Base-by-base conservation (phyloP, 495 filamentous ascomycete species). In the Aspergillus nidulans region DNA sequence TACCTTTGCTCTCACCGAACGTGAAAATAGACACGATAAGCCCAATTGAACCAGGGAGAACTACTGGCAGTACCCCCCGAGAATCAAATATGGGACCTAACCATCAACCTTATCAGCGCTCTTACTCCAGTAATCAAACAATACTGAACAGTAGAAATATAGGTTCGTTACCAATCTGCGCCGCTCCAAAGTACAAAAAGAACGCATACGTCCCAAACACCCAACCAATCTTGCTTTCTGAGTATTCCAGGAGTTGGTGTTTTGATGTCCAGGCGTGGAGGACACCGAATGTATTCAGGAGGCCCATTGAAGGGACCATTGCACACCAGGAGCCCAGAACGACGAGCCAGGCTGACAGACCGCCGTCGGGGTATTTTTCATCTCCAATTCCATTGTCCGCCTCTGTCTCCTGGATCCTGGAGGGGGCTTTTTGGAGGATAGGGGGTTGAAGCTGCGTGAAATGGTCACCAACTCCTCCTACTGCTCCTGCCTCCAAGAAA, bases 201-300 rank as follows among this genome's bases (percentile, higher is more conserved):
- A 87, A 87, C 3, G 76, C 72, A 60, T 86, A 88, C 12, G 86
- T 57, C 5, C 82, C 81, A 60, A 87, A 90, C 32, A 91, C 85
- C 87, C 87, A 91, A 13, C 86, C 88, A 28, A 89, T 77, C 5
- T 75, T 77, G 13, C 81, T 80, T 16, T 78, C 69, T 2, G 72
- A 73, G 53, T 85, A 79, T 12, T 70, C 60, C 6, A 69, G 65
- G 1, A 91, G 71, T 51, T 69, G 69, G 78, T 85, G 59, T 76
- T 69, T 68, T 68, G 59, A 84, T 77, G 21, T 80, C 81, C 67
- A 69, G 1, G 65, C 60, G 10, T 90, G 82, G 32, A 90, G 78
- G 1, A 81, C 79, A 1, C 82, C 87, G 1, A 87, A 74, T 49
- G 73, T 84, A 57, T 91, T 91, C 73, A 90, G 78, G 4, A 89